Conservation (phyloP, 1,284 basidiomycete species). For the Agroathelia rolfsii region DNA sequence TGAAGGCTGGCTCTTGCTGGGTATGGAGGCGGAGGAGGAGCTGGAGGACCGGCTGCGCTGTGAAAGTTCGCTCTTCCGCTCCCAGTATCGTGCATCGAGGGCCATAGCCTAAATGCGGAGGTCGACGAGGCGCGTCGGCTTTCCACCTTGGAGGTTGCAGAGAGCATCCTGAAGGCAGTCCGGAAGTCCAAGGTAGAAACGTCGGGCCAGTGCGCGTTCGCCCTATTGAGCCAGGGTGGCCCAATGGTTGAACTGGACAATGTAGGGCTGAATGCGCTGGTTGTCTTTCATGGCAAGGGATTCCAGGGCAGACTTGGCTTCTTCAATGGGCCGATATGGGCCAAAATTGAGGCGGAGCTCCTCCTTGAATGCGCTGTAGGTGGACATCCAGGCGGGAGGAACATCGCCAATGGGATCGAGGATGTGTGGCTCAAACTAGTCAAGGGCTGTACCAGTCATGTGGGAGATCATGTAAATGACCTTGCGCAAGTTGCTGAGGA, state of each 20-base stretch:
- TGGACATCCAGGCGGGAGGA: conserved; percentile 4
- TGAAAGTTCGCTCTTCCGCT: neutral
- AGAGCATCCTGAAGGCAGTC: conserved; percentile 9
- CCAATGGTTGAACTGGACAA: conserved; percentile 4
- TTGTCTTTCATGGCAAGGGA: conserved; percentile 1
- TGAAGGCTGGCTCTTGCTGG: too few relatives aligned
- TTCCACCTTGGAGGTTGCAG: too few relatives aligned
- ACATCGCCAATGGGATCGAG: fast-evolving
- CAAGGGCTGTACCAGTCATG: conserved; percentile 3
- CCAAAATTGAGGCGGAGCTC: conserved; percentile 10
- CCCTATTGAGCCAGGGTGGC: conserved; percentile 2
- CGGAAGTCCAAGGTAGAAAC: conserved; percentile 8
- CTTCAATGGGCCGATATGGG: conserved; percentile 7
- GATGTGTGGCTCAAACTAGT: conserved; percentile 9
- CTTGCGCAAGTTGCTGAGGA: too few relatives aligned
- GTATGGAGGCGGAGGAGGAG: neutral
- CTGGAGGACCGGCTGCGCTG: neutral
- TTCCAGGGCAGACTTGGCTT: conserved; percentile 7
- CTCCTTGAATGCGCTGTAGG: conserved; percentile 4
- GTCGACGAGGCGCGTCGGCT: too few relatives aligned
- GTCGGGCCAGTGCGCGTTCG: conserved; percentile 4
- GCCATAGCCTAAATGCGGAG: too few relatives aligned
- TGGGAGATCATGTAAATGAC: conserved; percentile 7
- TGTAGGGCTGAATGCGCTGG: conserved; percentile 2
- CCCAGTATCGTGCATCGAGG: conserved; percentile 1